phyloP scores from a whole-genome alignment of 805 yeast genomes.

The Metschnikowia matae region DNA sequence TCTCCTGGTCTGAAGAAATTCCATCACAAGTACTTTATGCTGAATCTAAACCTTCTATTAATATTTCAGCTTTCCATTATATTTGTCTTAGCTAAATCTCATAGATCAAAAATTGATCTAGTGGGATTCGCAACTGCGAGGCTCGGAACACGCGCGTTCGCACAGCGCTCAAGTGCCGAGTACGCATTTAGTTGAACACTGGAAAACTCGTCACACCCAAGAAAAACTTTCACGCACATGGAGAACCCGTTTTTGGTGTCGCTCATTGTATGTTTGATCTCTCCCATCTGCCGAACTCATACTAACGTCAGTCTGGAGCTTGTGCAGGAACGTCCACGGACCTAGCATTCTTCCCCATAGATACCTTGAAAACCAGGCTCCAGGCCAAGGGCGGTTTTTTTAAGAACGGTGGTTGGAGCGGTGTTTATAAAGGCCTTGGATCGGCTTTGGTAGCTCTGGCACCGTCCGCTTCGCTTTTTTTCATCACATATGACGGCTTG shows the following conservation, averaged over 20 bases:
- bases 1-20: no score
- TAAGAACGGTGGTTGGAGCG: slow-evolving; percentile 86
- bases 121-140: background rate
- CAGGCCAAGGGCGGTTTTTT: slow-evolving; percentile 96
- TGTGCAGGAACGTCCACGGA: slow-evolving; percentile 97
- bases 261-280: slow-evolving; percentile 27
- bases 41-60: no score
- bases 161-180: background rate
- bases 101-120: no score
- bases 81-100: no score
- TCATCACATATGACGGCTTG: slow-evolving; percentile 75
- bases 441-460: slow-evolving; percentile 94
- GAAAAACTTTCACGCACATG: slow-evolving; percentile 15
- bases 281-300: background rate
- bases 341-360: slow-evolving; percentile 91
- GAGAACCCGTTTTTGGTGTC: slow-evolving; percentile 31
- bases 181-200: background rate
- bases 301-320: slow-evolving; percentile 63
- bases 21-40: no score
- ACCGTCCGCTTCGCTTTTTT: slow-evolving; percentile 53
- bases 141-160: background rate
- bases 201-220: background rate
- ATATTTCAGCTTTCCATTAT: no score
- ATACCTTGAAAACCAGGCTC: slow-evolving; percentile 87
- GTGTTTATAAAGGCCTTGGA: slow-evolving; percentile 89